These are phyloP conservation scores for Plasmodium knowlesi DNA, from an alignment of 169 alveolate species.

Conservation along the genomic window DNA sequence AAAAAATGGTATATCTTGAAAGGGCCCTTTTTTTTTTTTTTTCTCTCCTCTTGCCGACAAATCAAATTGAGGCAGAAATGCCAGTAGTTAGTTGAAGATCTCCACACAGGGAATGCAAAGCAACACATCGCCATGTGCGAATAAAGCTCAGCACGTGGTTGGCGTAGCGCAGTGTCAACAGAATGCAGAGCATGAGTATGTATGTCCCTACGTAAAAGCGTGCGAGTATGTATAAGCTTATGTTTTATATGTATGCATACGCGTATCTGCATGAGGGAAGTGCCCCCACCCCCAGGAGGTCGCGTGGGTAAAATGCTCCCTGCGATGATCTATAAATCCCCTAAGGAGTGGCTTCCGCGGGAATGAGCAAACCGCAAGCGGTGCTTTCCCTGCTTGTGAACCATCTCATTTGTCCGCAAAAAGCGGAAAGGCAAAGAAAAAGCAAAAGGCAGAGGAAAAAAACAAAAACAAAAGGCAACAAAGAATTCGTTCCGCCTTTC, in stretches of 20 bases:
- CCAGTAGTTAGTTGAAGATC: background rate
- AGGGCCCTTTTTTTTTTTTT: background rate
- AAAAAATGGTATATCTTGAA: background rate
- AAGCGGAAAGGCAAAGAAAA: background rate
- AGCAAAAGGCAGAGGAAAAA: background rate
- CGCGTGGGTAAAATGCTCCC: background rate
- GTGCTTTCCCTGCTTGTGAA: background rate
- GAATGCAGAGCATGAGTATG: background rate
- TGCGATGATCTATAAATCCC: background rate
- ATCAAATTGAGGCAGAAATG: background rate
- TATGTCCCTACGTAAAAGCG: background rate
- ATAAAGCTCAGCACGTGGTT: background rate
- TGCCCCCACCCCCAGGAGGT: background rate
- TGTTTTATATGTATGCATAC: background rate
- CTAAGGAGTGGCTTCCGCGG: background rate
- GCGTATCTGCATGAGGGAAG: background rate
- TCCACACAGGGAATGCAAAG: background rate
- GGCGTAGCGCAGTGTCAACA: background rate
- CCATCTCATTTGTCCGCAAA: background rate
- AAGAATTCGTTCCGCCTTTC: background rate
- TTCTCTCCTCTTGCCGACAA: background rate
- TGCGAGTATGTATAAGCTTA: background rate
- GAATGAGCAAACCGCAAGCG: background rate
- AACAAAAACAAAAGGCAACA: background rate
- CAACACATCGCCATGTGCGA: background rate